Conservation (phyloP, 305 asterid genomes). For the Petunia hybrid region DNA sequence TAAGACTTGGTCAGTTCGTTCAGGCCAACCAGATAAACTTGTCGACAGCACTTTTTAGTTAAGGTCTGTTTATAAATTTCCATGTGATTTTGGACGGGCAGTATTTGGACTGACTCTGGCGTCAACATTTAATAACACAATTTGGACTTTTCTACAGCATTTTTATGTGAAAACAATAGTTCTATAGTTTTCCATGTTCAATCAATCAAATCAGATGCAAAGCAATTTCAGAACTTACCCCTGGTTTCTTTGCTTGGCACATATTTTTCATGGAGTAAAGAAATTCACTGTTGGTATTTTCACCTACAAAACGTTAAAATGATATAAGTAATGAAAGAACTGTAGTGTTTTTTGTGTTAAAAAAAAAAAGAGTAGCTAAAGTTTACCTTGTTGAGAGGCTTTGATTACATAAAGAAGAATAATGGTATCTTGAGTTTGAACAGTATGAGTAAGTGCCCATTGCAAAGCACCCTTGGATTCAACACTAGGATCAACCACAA, state of each 20-base stretch:
- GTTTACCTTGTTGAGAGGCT: conserved; percentile 54
- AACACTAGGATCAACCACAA: conserved; percentile 63
- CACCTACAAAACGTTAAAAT: conserved; percentile 22
- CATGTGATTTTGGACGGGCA: conserved; percentile 27
- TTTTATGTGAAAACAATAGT: conserved; percentile 23
- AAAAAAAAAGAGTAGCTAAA: background rate
- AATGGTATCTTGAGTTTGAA: conserved; percentile 69
- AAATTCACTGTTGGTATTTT: conserved; percentile 33
- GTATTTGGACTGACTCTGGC: background rate
- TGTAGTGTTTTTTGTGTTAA: background rate
- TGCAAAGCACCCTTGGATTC: conserved; percentile 80
- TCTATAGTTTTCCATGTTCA: background rate
- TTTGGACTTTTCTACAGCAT: background rate
- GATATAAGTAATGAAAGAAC: conserved; percentile 2
- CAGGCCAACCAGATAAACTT: conserved; percentile 12
- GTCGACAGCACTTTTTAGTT: background rate
- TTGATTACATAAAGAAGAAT: conserved; percentile 67
- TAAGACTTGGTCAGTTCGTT: background rate
- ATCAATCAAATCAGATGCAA: background rate
- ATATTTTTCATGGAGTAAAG: conserved; percentile 57
- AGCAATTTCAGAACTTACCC: conserved; percentile 52
- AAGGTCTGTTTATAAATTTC: conserved; percentile 24
- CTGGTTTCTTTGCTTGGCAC: conserved; percentile 74
- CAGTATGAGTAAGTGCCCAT: conserved; percentile 86
- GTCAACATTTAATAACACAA: background rate